Evolutionary conservation across 208 protist species (phyloP).

Genomic region (Trypanosoma theileri): DNA sequence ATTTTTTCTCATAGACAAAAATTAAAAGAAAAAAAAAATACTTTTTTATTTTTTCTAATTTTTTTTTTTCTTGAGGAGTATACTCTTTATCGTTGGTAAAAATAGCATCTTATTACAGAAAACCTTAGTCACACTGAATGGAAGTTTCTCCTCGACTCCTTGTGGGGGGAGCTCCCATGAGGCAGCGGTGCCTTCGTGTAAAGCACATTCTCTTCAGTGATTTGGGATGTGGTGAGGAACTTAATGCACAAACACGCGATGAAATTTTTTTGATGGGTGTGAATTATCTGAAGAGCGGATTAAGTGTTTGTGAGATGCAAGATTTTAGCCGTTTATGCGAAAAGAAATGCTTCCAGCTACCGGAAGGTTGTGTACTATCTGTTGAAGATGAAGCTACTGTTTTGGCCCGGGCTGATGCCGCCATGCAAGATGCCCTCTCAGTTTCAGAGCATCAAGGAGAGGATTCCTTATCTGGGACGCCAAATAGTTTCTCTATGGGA

Average conservation of each 20-base stretch:
- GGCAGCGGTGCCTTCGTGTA: constrained; percentile 35
- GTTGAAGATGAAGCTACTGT: constrained; percentile 13
- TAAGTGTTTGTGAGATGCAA: constrained; percentile 14
- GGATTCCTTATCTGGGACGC: background rate
- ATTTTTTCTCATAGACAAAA: no score
- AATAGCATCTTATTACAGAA: background rate
- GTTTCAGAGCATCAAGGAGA: background rate
- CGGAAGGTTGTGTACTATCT: constrained; percentile 1
- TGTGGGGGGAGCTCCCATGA: constrained; percentile 8
- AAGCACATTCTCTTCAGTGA: constrained; percentile 28
- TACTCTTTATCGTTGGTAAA: no score
- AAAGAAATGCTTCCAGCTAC: background rate
- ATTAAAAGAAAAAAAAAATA: background rate
- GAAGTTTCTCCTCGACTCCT: constrained; percentile 7
- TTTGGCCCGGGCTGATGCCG: constrained; percentile 7
- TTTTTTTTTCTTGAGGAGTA: background rate
- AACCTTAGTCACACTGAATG: background rate
- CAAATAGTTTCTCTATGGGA: background rate
- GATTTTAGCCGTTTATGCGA: constrained; percentile 11
- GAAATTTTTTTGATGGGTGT: constrained; percentile 6
- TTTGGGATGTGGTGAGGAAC: background rate
- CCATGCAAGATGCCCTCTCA: constrained; percentile 8
- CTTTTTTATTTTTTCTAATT: constrained; percentile 1
- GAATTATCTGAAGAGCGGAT: constrained; percentile 7
- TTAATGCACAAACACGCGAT: constrained; percentile 4